These are phyloP conservation scores for Phytophthora nicotianae DNA, from an alignment of 352 stramenopile species.

Conservation along the genomic window DNA sequence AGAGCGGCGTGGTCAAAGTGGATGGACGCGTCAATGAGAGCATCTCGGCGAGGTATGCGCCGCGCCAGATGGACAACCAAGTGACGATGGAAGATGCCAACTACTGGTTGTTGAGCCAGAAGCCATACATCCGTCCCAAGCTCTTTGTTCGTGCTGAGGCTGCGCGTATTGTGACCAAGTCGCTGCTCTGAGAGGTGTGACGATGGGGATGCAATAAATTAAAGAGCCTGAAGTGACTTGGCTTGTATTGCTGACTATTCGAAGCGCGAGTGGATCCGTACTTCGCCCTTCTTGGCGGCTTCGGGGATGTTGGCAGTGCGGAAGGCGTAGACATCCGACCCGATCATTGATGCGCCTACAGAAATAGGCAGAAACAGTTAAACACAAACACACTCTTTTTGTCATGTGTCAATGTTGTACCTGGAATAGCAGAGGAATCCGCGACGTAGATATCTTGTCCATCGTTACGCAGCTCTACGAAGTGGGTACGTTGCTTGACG, in stretches of 20 bases:
- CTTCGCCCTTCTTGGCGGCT: constrained; percentile 43
- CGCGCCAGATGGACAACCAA: constrained; percentile 64
- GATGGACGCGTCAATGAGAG: constrained; percentile 87
- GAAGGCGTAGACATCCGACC: constrained; percentile 83
- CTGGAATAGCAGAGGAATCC: constrained; percentile 71
- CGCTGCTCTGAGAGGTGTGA: constrained; percentile 49
- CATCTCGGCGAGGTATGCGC: constrained; percentile 56
- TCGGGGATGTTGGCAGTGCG: constrained; percentile 49
- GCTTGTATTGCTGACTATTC: constrained; percentile 42
- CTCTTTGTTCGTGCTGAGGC: constrained; percentile 84
- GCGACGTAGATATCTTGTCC: constrained; percentile 76
- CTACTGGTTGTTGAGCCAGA: constrained; percentile 85
- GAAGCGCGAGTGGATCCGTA: constrained; percentile 77
- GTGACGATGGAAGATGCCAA: constrained; percentile 84
- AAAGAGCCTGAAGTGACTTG: constrained; percentile 18
- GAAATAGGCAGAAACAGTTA: constrained; percentile 3
- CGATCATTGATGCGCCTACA: constrained; percentile 44
- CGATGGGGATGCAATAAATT: constrained; percentile 40
- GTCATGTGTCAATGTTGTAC: constrained; percentile 16
- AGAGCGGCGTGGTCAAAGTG: constrained; percentile 67
- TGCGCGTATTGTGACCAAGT: constrained; percentile 84
- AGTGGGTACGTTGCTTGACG: constrained; percentile 86
- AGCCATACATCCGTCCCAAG: constrained; percentile 83
- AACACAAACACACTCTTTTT: neutral
- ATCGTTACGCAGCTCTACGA: constrained; percentile 69